phyloP scores from a whole-genome alignment of 2,329 filamentous ascomycete species.

The Colletotrichum cereale region DNA sequence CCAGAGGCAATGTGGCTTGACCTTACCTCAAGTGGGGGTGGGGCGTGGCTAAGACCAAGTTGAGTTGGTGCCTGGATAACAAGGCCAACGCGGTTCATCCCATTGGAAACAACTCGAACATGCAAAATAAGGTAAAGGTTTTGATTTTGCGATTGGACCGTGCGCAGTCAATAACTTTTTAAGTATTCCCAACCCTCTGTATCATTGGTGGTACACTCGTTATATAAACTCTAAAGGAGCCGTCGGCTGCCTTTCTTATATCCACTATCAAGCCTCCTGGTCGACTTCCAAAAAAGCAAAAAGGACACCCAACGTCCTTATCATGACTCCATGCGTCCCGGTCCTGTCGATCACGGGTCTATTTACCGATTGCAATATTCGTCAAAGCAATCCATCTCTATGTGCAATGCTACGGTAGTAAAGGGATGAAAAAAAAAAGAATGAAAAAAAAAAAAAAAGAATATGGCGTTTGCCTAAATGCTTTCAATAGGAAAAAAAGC shows the following conservation, averaged over 20 bases:
- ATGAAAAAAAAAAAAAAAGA: slow-evolving; percentile 5
- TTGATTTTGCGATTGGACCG: no score
- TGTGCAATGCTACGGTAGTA: slow-evolving; percentile 33
- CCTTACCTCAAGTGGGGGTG: slow-evolving; percentile 20
- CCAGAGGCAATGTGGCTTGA: slow-evolving; percentile 19
- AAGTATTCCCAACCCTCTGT: slow-evolving; percentile 20
- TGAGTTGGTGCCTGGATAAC: not conserved
- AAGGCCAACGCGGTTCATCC: slow-evolving; percentile 20
- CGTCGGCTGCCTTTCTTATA: slow-evolving; percentile 18
- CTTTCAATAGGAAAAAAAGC: slow-evolving; percentile 1
- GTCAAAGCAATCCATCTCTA: slow-evolving; percentile 36
- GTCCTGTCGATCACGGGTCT: slow-evolving; percentile 28
- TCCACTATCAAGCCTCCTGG: slow-evolving; percentile 24
- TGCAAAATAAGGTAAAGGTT: not conserved
- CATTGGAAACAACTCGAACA: no score
- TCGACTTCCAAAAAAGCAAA: slow-evolving; percentile 35
- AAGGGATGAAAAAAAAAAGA: slow-evolving; percentile 7
- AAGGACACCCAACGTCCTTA: slow-evolving; percentile 39
- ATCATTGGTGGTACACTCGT: slow-evolving; percentile 29
- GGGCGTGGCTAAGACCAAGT: slow-evolving; percentile 26
- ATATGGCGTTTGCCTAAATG: slow-evolving; percentile 35
- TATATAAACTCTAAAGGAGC: slow-evolving; percentile 30
- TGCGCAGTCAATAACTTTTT: not conserved
- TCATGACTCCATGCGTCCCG: slow-evolving; percentile 39
- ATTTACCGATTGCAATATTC: slow-evolving; percentile 36